phyloP scores from a whole-genome alignment of 208 protist species.

The Willaertia magna region DNA sequence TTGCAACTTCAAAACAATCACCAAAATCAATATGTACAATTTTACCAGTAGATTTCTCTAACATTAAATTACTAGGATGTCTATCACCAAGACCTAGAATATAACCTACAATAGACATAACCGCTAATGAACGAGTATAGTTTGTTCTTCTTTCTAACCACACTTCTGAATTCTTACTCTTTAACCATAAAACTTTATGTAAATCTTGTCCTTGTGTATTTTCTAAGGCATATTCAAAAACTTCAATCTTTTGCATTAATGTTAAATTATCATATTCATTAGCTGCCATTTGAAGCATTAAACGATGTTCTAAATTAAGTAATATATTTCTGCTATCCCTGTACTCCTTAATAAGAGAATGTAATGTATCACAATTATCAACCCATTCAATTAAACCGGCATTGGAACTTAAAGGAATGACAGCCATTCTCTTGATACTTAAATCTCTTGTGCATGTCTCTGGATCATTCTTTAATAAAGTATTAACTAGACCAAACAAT shows the following conservation, averaged over 20 bases:
- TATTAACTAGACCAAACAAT: constrained; percentile 98
- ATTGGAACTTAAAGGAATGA: constrained; percentile 97
- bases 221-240: constrained; percentile 80
- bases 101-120: constrained; percentile 97
- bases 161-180: constrained; percentile 86
- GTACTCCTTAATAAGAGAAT: constrained; percentile 94
- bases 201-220: constrained; percentile 85
- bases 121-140: constrained; percentile 94
- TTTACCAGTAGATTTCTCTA: constrained; percentile 89
- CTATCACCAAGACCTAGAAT: constrained; percentile 97
- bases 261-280: constrained; percentile 81
- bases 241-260: constrained; percentile 93
- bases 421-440: constrained; percentile 83
- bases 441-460: constrained; percentile 63
- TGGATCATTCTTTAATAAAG: constrained; percentile 76
- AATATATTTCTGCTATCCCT: constrained; percentile 68
- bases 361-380: constrained; percentile 93
- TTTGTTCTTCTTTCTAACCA: constrained; percentile 95
- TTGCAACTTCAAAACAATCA: constrained; percentile 99
- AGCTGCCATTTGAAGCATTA: constrained; percentile 65
- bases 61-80: constrained; percentile 99
- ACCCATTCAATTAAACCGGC: constrained; percentile 98
- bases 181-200: constrained; percentile 91
- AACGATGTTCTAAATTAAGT: constrained; percentile 89
- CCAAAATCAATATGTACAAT: constrained; percentile 99